Conservation (phyloP, 2,329 filamentous ascomycete genomes). For the Ascochyta koolunga region DNA sequence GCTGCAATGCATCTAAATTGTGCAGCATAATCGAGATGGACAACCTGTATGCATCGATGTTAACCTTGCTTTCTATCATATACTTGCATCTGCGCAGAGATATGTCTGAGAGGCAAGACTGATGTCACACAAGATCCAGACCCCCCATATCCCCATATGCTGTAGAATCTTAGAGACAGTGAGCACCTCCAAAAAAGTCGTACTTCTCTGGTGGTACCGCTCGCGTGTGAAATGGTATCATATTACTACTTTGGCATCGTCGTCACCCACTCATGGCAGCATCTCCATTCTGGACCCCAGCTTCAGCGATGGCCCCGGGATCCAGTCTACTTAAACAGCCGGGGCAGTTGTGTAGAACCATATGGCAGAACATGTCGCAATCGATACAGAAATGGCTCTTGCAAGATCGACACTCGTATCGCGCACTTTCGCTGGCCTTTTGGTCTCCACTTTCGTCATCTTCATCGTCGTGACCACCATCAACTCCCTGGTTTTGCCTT, state of each 20-base stretch:
- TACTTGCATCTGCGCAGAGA: too few species aligned
- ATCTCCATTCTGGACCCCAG: slow-evolving; percentile 29
- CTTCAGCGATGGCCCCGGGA: slow-evolving; percentile 16
- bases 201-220: too few species aligned
- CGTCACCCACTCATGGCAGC: slow-evolving; percentile 36
- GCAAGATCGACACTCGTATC: slow-evolving; percentile 91
- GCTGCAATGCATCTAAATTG: too few species aligned
- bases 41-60: too few species aligned
- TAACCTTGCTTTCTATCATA: too few species aligned
- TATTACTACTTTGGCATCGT: not conserved
- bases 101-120: too few species aligned
- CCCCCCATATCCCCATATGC: too few species aligned
- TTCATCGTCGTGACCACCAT: not conserved
- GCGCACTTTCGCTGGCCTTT: slow-evolving; percentile 75
- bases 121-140: too few species aligned
- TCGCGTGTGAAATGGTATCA: not conserved
- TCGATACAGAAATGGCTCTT: slow-evolving; percentile 94
- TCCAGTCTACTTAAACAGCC: slow-evolving; percentile 69
- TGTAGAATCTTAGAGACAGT: too few species aligned
- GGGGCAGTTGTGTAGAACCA: slow-evolving; percentile 93
- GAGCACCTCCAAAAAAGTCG: too few species aligned
- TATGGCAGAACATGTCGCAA: slow-evolving; percentile 94
- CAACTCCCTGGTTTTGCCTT: slow-evolving; percentile 4
- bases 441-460: slow-evolving; percentile 45
- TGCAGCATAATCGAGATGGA: too few species aligned